These are phyloP conservation scores for Zangia roseola DNA, from an alignment of 768 basidiomycete genomes.

Conservation along the genomic window DNA sequence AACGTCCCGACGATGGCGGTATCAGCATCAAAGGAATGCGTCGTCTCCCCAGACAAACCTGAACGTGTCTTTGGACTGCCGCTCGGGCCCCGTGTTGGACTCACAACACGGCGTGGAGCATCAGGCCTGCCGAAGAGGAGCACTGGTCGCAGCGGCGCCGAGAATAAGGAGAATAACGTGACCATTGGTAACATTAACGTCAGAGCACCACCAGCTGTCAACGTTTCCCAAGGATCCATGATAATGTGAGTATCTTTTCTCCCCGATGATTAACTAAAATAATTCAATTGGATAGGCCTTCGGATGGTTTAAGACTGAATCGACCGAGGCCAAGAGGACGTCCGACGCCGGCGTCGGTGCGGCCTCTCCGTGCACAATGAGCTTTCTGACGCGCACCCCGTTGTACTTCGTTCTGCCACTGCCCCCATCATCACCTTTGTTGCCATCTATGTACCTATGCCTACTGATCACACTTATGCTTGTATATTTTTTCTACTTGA, in stretches of 20 bases:
- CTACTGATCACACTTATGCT: slow-evolving; percentile 27
- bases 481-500: slow-evolving; percentile 11
- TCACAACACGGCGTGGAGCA: slow-evolving; percentile 53
- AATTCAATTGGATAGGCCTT: slow-evolving; percentile 29
- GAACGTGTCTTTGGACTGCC: slow-evolving; percentile 24
- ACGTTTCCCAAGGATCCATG: slow-evolving; percentile 36
- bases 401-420: not conserved
- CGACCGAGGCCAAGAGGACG: slow-evolving; percentile 47
- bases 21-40: slow-evolving; percentile 35
- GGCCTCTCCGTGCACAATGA: slow-evolving; percentile 25
- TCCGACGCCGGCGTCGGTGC: slow-evolving; percentile 33
- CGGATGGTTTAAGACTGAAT: slow-evolving; percentile 42
- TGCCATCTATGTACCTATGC: slow-evolving; percentile 34
- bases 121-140: slow-evolving; percentile 68
- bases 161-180: slow-evolving; percentile 53
- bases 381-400: not conserved
- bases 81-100: slow-evolving; percentile 51
- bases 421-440: not conserved
- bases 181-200: slow-evolving; percentile 5
- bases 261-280: not conserved
- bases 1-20: slow-evolving; percentile 35
- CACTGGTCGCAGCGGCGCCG: slow-evolving; percentile 47
- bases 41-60: slow-evolving; percentile 28
- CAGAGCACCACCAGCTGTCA: slow-evolving; percentile 7
- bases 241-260: slow-evolving; percentile 50